Percentiles rank a stretch among this genome's conserved stretches.
Conservation (phyloP, 495 filamentous ascomycete genomes). For the Hypoxylon fragiforme region DNA sequence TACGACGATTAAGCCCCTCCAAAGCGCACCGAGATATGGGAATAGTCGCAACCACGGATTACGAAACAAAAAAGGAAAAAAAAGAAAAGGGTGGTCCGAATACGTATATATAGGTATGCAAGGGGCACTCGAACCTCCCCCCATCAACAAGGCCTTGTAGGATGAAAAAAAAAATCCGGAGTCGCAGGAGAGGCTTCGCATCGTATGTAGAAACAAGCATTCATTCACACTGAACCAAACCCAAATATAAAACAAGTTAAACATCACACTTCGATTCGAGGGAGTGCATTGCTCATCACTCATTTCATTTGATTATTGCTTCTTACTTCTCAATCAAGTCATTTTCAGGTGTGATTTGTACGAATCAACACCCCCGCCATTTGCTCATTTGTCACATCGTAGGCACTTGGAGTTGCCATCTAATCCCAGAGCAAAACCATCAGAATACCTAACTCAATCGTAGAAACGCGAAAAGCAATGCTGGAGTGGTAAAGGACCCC, state of each 20-base stretch:
- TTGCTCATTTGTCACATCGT: too few species aligned
- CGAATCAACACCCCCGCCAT: too few species aligned
- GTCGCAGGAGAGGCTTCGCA: too few species aligned
- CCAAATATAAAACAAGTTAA: not conserved
- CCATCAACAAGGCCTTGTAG: not conserved
- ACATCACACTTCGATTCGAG: not conserved
- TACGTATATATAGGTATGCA: constrained; percentile 37
- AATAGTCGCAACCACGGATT: not conserved
- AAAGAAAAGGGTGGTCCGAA: constrained; percentile 14
- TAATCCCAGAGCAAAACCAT: too few species aligned
- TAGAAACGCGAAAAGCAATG: too few species aligned
- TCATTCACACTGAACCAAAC: too few species aligned
- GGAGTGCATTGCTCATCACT: not conserved
- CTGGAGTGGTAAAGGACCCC: too few species aligned
- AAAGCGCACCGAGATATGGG: not conserved
- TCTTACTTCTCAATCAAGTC: not conserved
- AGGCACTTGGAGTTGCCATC: too few species aligned
- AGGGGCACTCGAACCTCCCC: not conserved
- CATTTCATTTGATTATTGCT: not conserved
- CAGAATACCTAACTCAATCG: too few species aligned
- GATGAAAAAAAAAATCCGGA: too few species aligned
- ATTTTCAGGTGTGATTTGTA: too few species aligned
- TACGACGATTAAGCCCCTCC: constrained; percentile 67
- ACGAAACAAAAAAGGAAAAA: not conserved
- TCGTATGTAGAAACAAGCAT: too few species aligned